Evolutionary conservation across 345 rosid genomes (phyloP), one percentile per base, ranked within the genome.

Genomic region (Anacardium occidentale): DNA sequence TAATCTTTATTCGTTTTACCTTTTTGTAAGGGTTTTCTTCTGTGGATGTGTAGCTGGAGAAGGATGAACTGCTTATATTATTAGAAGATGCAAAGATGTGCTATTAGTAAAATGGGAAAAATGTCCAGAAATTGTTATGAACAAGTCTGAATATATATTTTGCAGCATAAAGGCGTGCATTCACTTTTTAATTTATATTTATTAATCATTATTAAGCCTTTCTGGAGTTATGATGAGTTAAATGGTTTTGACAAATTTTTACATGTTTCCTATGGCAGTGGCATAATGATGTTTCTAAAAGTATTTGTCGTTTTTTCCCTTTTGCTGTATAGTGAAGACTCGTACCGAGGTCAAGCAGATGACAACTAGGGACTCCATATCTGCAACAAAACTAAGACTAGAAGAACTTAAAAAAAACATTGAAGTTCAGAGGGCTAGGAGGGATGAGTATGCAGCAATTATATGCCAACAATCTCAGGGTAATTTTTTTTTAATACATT

Each of bases 311-410:
- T 26, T 60, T 69, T 54, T 68, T 15, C 72, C 54, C 12, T 71
- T 42, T 69, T 73, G 24, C 24, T 80, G 55, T 80, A 63, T 78
- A 92, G 99, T 81, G 79, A 95, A 92, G 83, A 91, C 94, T 0
- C 89, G 86, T 70, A 83, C 78, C 72, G 99, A 92, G 82, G 96
- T 91, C 11, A 84, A 82, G 68, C 90, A 87, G 75, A 82, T 92
- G 89, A 87, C 83, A 5, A 72, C 75, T 48, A 82, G 84, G 79
- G 98, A 91, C 63, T 77, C 90, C 37, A 81, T 95, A 66, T 84
- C 89, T 75, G 89, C 86, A 42, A 60, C 78, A 44, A 88, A 86
- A 62, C 81, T 87, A 64, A 83, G 89, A 74, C 69, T 85, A 42
- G 88, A 85, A 76, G 84, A 82, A 51, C 91, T 91, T 75, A 80